Percentiles rank a stretch among this genome's conserved stretches.
phyloP scores from a whole-genome alignment of 2,329 filamentous ascomycete species.

The Aspergillus piperis region DNA sequence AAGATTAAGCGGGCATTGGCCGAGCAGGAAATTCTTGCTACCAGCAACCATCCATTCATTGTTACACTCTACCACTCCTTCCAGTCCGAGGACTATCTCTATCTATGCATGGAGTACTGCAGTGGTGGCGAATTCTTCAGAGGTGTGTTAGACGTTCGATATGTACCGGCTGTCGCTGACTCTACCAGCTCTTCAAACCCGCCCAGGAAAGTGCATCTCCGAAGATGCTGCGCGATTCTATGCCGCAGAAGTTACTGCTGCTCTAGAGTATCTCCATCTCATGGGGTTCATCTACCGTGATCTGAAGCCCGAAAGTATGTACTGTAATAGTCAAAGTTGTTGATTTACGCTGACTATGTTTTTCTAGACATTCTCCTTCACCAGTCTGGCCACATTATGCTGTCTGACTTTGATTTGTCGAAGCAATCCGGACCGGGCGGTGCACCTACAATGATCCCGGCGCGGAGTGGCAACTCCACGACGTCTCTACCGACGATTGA shows the following conservation, averaged over 20 bases:
- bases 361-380: constrained; percentile 88
- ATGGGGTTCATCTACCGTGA: constrained; percentile 99
- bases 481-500: constrained; percentile 94
- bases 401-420: constrained; percentile 97
- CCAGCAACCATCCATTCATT: constrained; percentile 98
- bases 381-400: constrained; percentile 99
- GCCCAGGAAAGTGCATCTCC: constrained; percentile 94
- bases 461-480: constrained; percentile 81
- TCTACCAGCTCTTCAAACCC: constrained; percentile 75
- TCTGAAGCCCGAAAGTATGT: constrained; percentile 90
- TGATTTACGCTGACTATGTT: constrained; percentile 39
- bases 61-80: constrained; percentile 98
- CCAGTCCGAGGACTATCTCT: constrained; percentile 97
- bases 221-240: constrained; percentile 98
- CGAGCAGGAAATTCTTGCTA: constrained; percentile 96
- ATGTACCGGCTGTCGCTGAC: neutral
- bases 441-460: constrained; percentile 96
- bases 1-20: constrained; percentile 98
- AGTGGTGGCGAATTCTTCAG: constrained; percentile 98
- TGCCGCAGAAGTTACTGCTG: constrained; percentile 94
- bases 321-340: constrained; percentile 21
- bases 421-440: constrained; percentile 97
- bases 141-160: constrained; percentile 38
- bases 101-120: constrained; percentile 99
- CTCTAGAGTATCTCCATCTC: constrained; percentile 91